A percentile compares a stretch with the other conserved stretches of the same genome.
Conservation (phyloP, 495 filamentous ascomycete species). For the Rhypophila decipiens region DNA sequence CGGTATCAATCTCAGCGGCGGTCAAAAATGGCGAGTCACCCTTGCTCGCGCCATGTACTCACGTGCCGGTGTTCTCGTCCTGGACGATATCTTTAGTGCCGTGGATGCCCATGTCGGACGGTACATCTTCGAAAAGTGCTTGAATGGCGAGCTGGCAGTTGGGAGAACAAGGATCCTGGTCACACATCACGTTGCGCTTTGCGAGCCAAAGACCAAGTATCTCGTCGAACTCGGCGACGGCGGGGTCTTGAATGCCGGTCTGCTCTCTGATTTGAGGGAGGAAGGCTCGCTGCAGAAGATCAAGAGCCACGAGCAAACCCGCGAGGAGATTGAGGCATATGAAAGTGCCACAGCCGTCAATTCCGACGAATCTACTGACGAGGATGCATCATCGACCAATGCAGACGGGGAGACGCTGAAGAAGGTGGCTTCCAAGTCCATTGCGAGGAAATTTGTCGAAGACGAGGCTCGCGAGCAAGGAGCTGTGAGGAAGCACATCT, state of each 20-base stretch:
- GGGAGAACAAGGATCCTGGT: constrained; percentile 72
- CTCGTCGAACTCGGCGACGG: constrained; percentile 65
- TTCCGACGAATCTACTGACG: constrained; percentile 28
- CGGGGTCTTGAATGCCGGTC: constrained; percentile 53
- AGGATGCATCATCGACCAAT: constrained; percentile 13
- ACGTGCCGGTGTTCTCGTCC: constrained; percentile 66
- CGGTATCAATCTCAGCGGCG: constrained; percentile 78
- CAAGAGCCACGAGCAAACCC: constrained; percentile 47
- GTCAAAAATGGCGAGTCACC: constrained; percentile 75
- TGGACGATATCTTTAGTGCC: constrained; percentile 82
- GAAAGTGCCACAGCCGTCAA: constrained; percentile 41
- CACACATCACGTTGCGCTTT: constrained; percentile 74
- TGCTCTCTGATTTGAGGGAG: constrained; percentile 49
- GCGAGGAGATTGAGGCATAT: constrained; percentile 37
- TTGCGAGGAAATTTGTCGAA: constrained; percentile 60
- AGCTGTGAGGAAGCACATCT: constrained; percentile 55
- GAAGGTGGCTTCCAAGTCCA: constrained; percentile 36
- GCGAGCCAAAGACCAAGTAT: constrained; percentile 62
- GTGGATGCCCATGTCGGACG: constrained; percentile 69
- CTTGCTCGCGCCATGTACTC: constrained; percentile 77
- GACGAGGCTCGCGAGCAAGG: constrained; percentile 67
- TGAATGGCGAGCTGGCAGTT: constrained; percentile 61
- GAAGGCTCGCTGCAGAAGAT: constrained; percentile 53
- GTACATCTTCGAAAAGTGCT: constrained; percentile 67
- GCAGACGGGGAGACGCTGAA: constrained; percentile 30